Percentiles rank a stretch among this genome's conserved stretches.
phyloP scores from a whole-genome alignment of 2,329 filamentous ascomycete genomes.

The Verticillium dahliae region DNA sequence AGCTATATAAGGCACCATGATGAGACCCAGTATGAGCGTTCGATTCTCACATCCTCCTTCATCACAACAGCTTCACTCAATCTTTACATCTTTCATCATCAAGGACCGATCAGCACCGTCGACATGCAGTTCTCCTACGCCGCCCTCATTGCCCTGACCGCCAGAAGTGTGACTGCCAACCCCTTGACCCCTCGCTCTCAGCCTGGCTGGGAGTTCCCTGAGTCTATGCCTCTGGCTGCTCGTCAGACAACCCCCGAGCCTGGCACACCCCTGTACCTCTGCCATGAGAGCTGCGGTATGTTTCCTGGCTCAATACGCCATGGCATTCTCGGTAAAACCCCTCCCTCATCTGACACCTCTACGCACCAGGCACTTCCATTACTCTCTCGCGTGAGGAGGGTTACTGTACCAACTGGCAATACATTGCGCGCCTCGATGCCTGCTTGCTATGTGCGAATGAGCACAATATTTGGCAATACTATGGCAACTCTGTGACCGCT shows the following conservation, averaged over 20 bases:
- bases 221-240: constrained; percentile 25
- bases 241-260: constrained; percentile 29
- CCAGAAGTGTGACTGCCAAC: constrained; percentile 15
- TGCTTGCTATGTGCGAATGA: constrained; percentile 37
- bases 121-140: constrained; percentile 21
- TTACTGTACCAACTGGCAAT: constrained; percentile 23
- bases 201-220: constrained; percentile 19
- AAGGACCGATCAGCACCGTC: background rate
- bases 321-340: background rate
- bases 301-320: background rate
- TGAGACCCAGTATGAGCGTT: background rate
- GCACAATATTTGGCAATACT: constrained; percentile 36
- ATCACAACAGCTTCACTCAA: background rate
- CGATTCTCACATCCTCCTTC: background rate
- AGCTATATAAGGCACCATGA: background rate
- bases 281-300: constrained; percentile 44
- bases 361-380: constrained; percentile 21
- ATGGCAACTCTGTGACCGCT: constrained; percentile 27
- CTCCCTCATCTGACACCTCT: background rate
- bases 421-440: constrained; percentile 25
- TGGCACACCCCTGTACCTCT: constrained; percentile 32
- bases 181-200: constrained; percentile 7
- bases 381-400: constrained; percentile 21
- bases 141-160: constrained; percentile 18
- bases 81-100: background rate